phyloP scores from a whole-genome alignment of 352 stramenopile genomes.

The Phytophthora pseudosyringae region DNA sequence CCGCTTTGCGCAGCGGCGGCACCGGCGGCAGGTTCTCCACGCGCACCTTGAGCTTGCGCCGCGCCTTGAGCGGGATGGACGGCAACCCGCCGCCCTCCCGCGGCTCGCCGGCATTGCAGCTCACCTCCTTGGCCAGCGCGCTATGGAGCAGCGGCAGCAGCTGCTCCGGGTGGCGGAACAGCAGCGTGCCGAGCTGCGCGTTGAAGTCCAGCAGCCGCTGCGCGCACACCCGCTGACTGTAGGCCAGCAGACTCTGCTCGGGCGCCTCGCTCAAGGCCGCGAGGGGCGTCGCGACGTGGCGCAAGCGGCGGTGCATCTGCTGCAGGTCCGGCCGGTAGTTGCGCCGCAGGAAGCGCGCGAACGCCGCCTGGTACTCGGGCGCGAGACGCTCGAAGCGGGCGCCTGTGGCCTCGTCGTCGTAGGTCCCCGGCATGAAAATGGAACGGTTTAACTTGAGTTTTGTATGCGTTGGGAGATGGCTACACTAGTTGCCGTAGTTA shows the following conservation, averaged over 20 bases:
- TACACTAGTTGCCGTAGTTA: slow-evolving; percentile 25
- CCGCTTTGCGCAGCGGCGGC: slow-evolving; percentile 79
- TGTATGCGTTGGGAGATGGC: slow-evolving; percentile 20
- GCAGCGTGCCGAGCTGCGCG: slow-evolving; percentile 79
- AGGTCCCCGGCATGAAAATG: not conserved
- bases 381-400: slow-evolving; percentile 40
- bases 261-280: not conserved
- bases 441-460: slow-evolving; percentile 4
- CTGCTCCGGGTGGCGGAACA: slow-evolving; percentile 89
- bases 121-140: slow-evolving; percentile 65
- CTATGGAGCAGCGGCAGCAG: slow-evolving; percentile 90
- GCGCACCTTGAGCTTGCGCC: slow-evolving; percentile 82
- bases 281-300: slow-evolving; percentile 5
- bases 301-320: slow-evolving; percentile 23
- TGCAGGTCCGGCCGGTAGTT: slow-evolving; percentile 29
- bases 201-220: slow-evolving; percentile 87
- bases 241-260: slow-evolving; percentile 37
- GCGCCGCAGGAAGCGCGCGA: slow-evolving; percentile 37
- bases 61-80: slow-evolving; percentile 40
- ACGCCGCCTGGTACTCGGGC: slow-evolving; percentile 39
- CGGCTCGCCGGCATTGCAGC: slow-evolving; percentile 20
- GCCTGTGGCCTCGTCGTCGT: slow-evolving; percentile 36
- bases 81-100: slow-evolving; percentile 24
- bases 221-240: slow-evolving; percentile 63
- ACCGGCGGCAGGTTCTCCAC: slow-evolving; percentile 93